These are phyloP conservation scores for Starmerella bacillaris DNA, from an alignment of 805 yeast species.

Conservation along the genomic window DNA sequence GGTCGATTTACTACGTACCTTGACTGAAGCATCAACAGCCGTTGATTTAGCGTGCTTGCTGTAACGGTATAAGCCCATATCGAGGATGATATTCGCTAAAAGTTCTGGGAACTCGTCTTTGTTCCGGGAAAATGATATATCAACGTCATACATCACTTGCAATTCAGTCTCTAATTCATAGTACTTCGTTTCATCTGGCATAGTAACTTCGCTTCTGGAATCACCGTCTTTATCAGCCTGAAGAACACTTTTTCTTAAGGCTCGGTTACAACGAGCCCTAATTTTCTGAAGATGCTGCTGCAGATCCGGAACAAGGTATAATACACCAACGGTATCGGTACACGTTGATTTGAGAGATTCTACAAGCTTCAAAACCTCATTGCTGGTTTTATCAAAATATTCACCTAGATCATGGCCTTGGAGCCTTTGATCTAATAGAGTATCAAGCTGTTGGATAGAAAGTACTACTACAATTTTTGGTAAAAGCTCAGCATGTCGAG, in stretches of 20 bases:
- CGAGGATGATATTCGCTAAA: slow-evolving; percentile 11
- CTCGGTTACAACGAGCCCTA: slow-evolving; percentile 8
- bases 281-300: slow-evolving; percentile 4
- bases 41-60: too few relatives aligned
- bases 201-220: background rate
- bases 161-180: slow-evolving; percentile 9
- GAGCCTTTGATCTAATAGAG: too few relatives aligned
- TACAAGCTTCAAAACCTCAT: too few relatives aligned
- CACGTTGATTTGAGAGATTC: too few relatives aligned
- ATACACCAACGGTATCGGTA: too few relatives aligned
- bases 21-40: slow-evolving; percentile 1
- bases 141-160: slow-evolving; percentile 7
- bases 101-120: slow-evolving; percentile 8
- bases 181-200: slow-evolving; percentile 7
- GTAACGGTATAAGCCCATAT: slow-evolving; percentile 10
- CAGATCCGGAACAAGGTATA: slow-evolving; percentile 10
- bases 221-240: background rate
- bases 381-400: too few relatives aligned
- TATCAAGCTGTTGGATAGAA: too few relatives aligned
- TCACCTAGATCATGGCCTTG: too few relatives aligned
- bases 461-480: slow-evolving; percentile 3
- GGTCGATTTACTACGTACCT: slow-evolving; percentile 6
- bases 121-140: slow-evolving; percentile 9
- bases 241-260: slow-evolving; percentile 5
- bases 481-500: slow-evolving; percentile 6